Base-by-base conservation (phyloP, 441 rosid genomes). In the Iberis amara region DNA sequence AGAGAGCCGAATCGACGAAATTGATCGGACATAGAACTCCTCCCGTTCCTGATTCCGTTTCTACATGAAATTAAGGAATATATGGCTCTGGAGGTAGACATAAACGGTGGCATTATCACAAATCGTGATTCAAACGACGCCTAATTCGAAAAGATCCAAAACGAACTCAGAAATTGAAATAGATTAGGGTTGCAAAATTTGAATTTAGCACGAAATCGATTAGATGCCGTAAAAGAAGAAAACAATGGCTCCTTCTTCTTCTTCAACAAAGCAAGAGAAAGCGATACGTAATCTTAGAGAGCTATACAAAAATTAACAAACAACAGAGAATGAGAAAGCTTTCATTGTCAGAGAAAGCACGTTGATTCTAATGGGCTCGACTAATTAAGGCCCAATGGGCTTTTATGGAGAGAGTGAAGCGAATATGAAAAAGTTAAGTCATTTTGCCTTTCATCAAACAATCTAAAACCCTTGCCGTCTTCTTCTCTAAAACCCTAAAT, bases 81-180 rank as follows among this genome's bases (percentile, higher is more conserved):
- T 6, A 78, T 27, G 7, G 76, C 82, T 61, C 73, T 77, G 6
- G 80, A 54, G 18, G 76, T 67, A 3, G 82, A 59, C 42, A 70
- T 47, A 49, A 81, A 83, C 37, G 89, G 85, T 52, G 74, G 82
- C 86, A 89, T 85, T 78, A 26, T 26, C 6, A 26, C 30, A 26
- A 26, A 26, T 18, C 21, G 21, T 18, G 21, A 18, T 18, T 18
- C 21, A 26, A 55, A 21, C 56, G 5, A 39, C 44, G 32, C 56
- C 57, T 42, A 26, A 11, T 55, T 32, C 3, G 10, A n/a, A 26
- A 32, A 47, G 62, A 55, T 39, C 18, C 46, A 27, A 14, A 11
- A 14, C 36, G 23, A 51, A 15, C 6, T 9, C 18, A 13, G 30
- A 26, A 37, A 11, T 30, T 30, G 14, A 18, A 1, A 18, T 3